A percentile compares a stretch with the other conserved stretches of the same genome.
Evolutionary conservation across 148 eudicot genomes (phyloP).

Genomic region (Vaccinium darrowii): DNA sequence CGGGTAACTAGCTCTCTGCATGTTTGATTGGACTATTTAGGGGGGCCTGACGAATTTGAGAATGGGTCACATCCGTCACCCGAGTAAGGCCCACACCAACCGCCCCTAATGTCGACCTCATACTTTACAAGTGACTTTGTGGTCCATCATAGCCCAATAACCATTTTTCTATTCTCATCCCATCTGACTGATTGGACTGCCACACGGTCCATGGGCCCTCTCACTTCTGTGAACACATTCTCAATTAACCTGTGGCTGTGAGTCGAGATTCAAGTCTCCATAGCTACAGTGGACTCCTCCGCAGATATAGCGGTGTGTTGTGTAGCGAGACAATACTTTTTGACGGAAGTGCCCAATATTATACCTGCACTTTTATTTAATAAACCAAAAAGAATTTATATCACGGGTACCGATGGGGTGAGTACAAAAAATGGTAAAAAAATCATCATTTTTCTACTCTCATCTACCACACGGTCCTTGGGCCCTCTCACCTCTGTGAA

Average conservation of each 20-base stretch:
- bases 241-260: too few species aligned
- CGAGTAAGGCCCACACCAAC: slow-evolving; percentile 12
- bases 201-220: background rate
- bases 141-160: slow-evolving; percentile 10
- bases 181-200: background rate
- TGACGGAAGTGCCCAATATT: too few species aligned
- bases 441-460: background rate
- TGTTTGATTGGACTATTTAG: background rate
- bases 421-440: background rate
- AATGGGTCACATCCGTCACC: slow-evolving; percentile 19
- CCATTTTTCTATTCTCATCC: background rate
- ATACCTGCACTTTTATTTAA: too few species aligned
- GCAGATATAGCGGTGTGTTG: too few species aligned
- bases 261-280: too few species aligned
- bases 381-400: too few species aligned
- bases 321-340: too few species aligned
- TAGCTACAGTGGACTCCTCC: too few species aligned
- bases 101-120: background rate
- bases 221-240: background rate
- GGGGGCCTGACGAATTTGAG: background rate
- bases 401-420: background rate
- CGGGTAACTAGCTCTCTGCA: background rate
- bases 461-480: background rate
- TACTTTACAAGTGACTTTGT: background rate
- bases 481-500: background rate